A percentile compares a stretch with the other conserved stretches of the same genome.
phyloP scores from a whole-genome alignment of 2,329 filamentous ascomycete species.

The Lachnellula cervina region DNA sequence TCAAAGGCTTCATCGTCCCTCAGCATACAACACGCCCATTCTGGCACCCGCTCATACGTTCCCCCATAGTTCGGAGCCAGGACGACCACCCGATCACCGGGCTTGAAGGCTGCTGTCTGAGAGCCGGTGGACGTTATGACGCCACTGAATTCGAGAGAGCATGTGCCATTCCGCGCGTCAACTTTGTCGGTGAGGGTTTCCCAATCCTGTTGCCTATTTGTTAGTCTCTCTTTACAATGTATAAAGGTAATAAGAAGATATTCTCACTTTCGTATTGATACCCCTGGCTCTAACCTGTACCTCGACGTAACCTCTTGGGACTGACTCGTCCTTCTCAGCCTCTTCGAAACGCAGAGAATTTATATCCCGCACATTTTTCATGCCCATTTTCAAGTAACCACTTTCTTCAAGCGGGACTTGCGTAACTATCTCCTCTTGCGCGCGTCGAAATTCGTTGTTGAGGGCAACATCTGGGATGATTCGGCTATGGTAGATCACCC shows the following conservation, averaged over 20 bases:
- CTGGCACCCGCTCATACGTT: slow-evolving; percentile 26
- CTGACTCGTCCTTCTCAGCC: background rate
- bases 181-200: slow-evolving; percentile 26
- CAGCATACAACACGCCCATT: slow-evolving; percentile 24
- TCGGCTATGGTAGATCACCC: background rate
- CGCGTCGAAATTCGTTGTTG: slow-evolving; percentile 16
- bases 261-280: background rate
- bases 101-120: slow-evolving; percentile 9
- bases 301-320: background rate
- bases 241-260: background rate
- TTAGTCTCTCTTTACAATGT: background rate
- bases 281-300: background rate
- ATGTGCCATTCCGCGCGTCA: slow-evolving; percentile 22
- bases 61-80: slow-evolving; percentile 15
- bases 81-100: slow-evolving; percentile 22
- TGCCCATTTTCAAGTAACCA: slow-evolving; percentile 8
- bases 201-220: slow-evolving; percentile 12
- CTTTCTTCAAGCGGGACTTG: slow-evolving; percentile 9
- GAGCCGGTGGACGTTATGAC: slow-evolving; percentile 21
- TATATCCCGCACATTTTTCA: slow-evolving; percentile 15
- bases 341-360: background rate
- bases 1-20: slow-evolving; percentile 19
- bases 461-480: slow-evolving; percentile 14
- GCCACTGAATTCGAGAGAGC: slow-evolving; percentile 27
- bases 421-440: slow-evolving; percentile 8